Conservation (phyloP, 768 basidiomycete species). For the Epithele typhae region DNA sequence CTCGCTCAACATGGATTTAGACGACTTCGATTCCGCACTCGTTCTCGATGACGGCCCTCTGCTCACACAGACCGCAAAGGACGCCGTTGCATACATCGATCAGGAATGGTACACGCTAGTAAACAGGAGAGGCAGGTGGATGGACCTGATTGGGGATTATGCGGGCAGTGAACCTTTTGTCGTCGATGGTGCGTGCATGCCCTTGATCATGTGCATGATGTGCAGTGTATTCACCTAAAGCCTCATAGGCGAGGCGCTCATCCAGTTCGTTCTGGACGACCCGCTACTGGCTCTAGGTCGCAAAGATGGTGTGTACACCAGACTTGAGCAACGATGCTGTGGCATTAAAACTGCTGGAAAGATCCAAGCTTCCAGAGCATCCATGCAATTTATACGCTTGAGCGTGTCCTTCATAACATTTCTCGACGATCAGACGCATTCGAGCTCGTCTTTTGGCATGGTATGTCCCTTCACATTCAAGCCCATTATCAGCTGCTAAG, state of each 20-base stretch:
- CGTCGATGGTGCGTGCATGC: conserved; percentile 48
- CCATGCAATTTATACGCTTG: conserved; percentile 54
- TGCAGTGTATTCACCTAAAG: conserved; percentile 32
- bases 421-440: conserved; percentile 47
- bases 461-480: too few species aligned
- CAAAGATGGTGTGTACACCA: conserved; percentile 39
- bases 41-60: conserved; percentile 2
- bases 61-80: background rate
- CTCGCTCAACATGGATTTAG: conserved; percentile 32
- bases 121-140: conserved; percentile 44
- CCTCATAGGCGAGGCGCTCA: conserved; percentile 53
- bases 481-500: too few species aligned
- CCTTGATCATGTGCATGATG: conserved; percentile 48
- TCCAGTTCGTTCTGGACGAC: conserved; percentile 57
- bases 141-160: conserved; percentile 72
- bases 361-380: conserved; percentile 58
- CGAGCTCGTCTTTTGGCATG: conserved; percentile 61
- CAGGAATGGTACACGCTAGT: conserved; percentile 34
- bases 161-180: conserved; percentile 63
- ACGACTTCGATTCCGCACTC: conserved; percentile 30
- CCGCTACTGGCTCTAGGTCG: conserved; percentile 55
- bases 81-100: conserved; percentile 26
- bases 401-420: conserved; percentile 47
- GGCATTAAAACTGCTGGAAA: conserved; percentile 23
- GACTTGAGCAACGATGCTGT: too few species aligned